Evolutionary conservation across 2,329 filamentous ascomycete genomes (phyloP).

Genomic region (Lasiodiplodia citricola): DNA sequence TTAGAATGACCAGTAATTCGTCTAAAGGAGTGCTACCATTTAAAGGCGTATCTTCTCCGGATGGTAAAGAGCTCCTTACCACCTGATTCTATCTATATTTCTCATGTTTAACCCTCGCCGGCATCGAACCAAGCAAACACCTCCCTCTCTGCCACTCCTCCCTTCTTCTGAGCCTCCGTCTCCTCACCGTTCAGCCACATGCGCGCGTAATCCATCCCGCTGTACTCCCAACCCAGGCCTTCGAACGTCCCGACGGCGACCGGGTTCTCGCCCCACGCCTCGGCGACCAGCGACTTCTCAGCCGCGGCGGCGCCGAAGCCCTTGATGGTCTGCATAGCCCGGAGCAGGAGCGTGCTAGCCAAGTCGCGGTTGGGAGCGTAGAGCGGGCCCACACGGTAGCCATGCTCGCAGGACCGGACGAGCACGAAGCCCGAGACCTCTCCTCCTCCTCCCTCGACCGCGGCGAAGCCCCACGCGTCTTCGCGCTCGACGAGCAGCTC

Average conservation of each 20-base stretch:
- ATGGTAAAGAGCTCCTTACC: too few species aligned
- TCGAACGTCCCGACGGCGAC: constrained; percentile 39
- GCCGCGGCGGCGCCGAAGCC: neutral
- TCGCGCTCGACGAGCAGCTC: constrained; percentile 36
- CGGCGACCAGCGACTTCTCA: constrained; percentile 34
- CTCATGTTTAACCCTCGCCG: constrained; percentile 30
- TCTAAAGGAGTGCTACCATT: too few species aligned
- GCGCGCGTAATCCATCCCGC: constrained; percentile 41
- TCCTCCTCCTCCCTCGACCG: constrained; percentile 31
- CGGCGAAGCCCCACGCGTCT: constrained; percentile 38
- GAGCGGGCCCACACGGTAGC: constrained; percentile 44
- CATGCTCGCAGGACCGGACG: constrained; percentile 39
- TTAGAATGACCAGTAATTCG: too few species aligned
- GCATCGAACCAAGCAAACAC: constrained; percentile 47
- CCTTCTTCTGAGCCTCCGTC: constrained; percentile 38
- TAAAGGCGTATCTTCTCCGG: too few species aligned
- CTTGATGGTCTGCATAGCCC: constrained; percentile 35
- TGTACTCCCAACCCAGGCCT: constrained; percentile 38
- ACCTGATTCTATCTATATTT: too few species aligned
- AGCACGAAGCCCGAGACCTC: constrained; percentile 30
- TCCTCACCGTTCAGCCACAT: constrained; percentile 45
- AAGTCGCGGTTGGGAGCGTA: constrained; percentile 38
- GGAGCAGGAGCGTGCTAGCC: constrained; percentile 35
- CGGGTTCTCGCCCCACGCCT: constrained; percentile 42
- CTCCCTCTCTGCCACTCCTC: constrained; percentile 36